These are phyloP conservation scores for Pseudogymnoascus sp. DNA, from an alignment of 2,329 filamentous ascomycete genomes.

Conservation along the genomic window DNA sequence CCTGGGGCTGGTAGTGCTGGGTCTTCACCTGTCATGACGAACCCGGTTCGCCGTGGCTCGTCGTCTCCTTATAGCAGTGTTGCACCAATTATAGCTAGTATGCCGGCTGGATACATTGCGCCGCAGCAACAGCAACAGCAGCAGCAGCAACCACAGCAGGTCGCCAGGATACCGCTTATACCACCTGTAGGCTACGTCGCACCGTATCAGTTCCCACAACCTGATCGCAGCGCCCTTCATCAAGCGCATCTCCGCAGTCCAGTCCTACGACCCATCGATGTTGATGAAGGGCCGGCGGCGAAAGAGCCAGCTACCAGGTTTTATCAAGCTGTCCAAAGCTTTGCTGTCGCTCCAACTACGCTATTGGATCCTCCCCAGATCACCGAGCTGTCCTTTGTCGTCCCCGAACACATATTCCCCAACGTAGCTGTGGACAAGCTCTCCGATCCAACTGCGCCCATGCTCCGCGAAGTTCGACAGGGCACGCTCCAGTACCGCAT, in stretches of 20 bases:
- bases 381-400: slow-evolving; percentile 31
- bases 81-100: neutral
- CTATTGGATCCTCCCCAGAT: slow-evolving; percentile 23
- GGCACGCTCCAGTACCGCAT: slow-evolving; percentile 59
- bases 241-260: slow-evolving; percentile 51
- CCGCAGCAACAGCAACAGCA: neutral
- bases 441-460: slow-evolving; percentile 15
- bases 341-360: slow-evolving; percentile 40
- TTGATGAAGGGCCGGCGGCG: slow-evolving; percentile 21
- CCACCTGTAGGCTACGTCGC: neutral
- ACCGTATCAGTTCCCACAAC: slow-evolving; percentile 32
- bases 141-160: no score
- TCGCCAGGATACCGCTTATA: neutral
- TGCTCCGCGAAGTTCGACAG: slow-evolving; percentile 34
- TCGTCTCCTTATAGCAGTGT: neutral
- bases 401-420: slow-evolving; percentile 17
- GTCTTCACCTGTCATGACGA: neutral
- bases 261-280: slow-evolving; percentile 27
- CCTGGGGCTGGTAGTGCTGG: neutral
- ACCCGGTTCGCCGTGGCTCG: neutral
- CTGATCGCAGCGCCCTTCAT: slow-evolving; percentile 45
- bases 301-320: slow-evolving; percentile 20
- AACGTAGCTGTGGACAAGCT: slow-evolving; percentile 22
- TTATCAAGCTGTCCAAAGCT: slow-evolving; percentile 51
- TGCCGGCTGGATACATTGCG: neutral